These are phyloP conservation scores for Aspergillus nanangensis DNA, from an alignment of 495 filamentous ascomycete species.

Conservation along the genomic window DNA sequence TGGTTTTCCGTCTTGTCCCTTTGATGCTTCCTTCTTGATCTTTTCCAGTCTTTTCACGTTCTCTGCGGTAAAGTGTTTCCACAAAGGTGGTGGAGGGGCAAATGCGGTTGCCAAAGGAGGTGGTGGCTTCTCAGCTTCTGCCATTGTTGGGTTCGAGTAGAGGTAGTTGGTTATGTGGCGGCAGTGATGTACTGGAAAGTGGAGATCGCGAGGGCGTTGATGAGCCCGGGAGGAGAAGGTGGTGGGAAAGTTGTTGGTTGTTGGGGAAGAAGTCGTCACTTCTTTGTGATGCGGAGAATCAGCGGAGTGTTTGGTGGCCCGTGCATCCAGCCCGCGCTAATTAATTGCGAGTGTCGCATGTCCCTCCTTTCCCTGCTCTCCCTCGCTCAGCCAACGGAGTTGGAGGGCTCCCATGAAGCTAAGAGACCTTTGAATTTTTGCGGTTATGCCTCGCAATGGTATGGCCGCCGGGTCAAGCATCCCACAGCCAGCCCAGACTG, in stretches of 20 bases:
- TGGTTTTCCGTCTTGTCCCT: conserved; percentile 32
- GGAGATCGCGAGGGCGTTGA: too few relatives aligned
- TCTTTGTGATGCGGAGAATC: conserved; percentile 13
- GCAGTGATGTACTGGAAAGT: too few relatives aligned
- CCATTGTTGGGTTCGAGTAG: conserved; percentile 45
- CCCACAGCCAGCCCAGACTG: conserved; percentile 21
- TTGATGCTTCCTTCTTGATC: conserved; percentile 41
- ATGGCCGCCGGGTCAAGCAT: conserved; percentile 26
- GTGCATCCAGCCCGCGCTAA: too few relatives aligned
- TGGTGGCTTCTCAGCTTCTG: conserved; percentile 44
- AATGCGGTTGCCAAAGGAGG: conserved; percentile 59
- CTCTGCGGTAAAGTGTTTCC: conserved; percentile 76
- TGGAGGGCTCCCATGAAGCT: conserved; percentile 4
- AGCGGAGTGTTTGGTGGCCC: conserved; percentile 1
- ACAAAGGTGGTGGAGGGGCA: conserved; percentile 86
- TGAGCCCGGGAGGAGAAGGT: too few relatives aligned
- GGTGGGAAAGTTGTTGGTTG: too few relatives aligned
- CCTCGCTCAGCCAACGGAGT: too few relatives aligned
- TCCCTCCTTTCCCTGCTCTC: neutral
- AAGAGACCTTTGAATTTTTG: neutral
- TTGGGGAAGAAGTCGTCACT: too few relatives aligned
- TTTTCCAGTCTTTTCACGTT: conserved; percentile 66
- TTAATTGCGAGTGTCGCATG: neutral
- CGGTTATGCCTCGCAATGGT: conserved; percentile 28
- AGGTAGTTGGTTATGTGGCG: too few relatives aligned